Percentiles rank a stretch among this genome's conserved stretches.
phyloP scores from a whole-genome alignment of 371 early-diverging fungal genomes.

The Mortierella sp. region DNA sequence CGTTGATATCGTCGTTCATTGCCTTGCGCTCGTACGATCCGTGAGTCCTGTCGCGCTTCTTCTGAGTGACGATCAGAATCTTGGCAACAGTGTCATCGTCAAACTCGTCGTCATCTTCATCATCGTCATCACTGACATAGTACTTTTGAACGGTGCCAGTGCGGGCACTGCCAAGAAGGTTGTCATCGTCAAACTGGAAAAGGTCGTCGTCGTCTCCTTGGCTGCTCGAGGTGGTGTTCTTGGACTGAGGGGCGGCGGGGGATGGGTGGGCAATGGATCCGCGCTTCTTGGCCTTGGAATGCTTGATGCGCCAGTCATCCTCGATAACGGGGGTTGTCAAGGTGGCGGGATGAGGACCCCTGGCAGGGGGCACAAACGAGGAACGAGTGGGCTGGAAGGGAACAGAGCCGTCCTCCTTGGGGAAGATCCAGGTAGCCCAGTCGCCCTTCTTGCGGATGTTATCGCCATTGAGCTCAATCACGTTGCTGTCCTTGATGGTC shows the following conservation, averaged over 20 bases:
- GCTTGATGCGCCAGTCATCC: slow-evolving; percentile 53
- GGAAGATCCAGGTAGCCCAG: slow-evolving; percentile 85
- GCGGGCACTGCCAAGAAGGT: slow-evolving; percentile 65
- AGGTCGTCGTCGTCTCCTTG: slow-evolving; percentile 75
- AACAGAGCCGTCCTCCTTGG: slow-evolving; percentile 61
- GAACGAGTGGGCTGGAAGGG: slow-evolving; percentile 32
- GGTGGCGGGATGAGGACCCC: slow-evolving; percentile 34
- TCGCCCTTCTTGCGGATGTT: slow-evolving; percentile 79
- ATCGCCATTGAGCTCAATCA: slow-evolving; percentile 71
- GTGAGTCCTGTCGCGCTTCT: slow-evolving; percentile 81
- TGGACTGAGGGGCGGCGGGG: slow-evolving; percentile 12
- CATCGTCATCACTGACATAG: slow-evolving; percentile 73
- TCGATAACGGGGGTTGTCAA: slow-evolving; percentile 60
- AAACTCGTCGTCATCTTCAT: slow-evolving; percentile 79
- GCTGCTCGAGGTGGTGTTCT: slow-evolving; percentile 2
- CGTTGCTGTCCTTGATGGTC: slow-evolving; percentile 69
- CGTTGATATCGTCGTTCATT: slow-evolving; percentile 89
- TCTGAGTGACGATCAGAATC: slow-evolving; percentile 94
- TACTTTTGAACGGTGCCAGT: slow-evolving; percentile 74
- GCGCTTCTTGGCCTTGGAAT: slow-evolving; percentile 45
- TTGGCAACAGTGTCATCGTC: slow-evolving; percentile 92
- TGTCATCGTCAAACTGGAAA: slow-evolving; percentile 87
- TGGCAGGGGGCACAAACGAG: slow-evolving; percentile 31
- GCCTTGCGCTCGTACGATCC: slow-evolving; percentile 85
- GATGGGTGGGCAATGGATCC: slow-evolving; percentile 43